phyloP scores from a whole-genome alignment of 768 basidiomycete genomes.

The Trametes gibbosa region DNA sequence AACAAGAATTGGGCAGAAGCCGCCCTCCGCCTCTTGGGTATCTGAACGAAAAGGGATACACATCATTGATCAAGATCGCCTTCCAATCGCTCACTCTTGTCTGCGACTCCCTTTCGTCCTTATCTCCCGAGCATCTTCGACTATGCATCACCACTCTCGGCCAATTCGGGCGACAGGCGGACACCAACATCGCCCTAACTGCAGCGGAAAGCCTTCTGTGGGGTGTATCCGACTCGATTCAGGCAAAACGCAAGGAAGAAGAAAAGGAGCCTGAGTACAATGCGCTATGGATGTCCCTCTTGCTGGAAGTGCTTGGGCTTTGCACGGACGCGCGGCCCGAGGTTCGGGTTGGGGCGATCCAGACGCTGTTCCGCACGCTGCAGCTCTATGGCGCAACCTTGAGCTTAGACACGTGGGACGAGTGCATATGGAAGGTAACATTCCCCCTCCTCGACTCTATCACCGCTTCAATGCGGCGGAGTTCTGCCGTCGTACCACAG shows the following conservation, averaged over 20 bases:
- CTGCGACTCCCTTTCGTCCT: constrained; percentile 84
- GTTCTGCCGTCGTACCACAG: constrained; percentile 11
- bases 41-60: constrained; percentile 66
- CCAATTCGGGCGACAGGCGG: constrained; percentile 87
- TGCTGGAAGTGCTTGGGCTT: constrained; percentile 78
- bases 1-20: constrained; percentile 19
- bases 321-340: constrained; percentile 83
- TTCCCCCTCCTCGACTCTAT: constrained; percentile 82
- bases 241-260: constrained; percentile 68
- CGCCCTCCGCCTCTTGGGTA: constrained; percentile 52
- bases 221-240: constrained; percentile 95
- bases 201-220: constrained; percentile 91
- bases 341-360: constrained; percentile 90
- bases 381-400: constrained; percentile 90
- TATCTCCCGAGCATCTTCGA: constrained; percentile 78
- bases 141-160: constrained; percentile 89
- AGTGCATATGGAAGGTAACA: constrained; percentile 87
- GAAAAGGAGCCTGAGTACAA: constrained; percentile 72
- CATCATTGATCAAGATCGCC: constrained; percentile 81
- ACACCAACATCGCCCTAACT: constrained; percentile 95
- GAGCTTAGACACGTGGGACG: constrained; percentile 80
- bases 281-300: constrained; percentile 90
- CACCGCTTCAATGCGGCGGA: constrained; percentile 51
- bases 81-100: constrained; percentile 94
- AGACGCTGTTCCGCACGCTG: constrained; percentile 91